phyloP scores from a whole-genome alignment of 192 early-diverging fungal species.

The Pecoramyces ruminantium region DNA sequence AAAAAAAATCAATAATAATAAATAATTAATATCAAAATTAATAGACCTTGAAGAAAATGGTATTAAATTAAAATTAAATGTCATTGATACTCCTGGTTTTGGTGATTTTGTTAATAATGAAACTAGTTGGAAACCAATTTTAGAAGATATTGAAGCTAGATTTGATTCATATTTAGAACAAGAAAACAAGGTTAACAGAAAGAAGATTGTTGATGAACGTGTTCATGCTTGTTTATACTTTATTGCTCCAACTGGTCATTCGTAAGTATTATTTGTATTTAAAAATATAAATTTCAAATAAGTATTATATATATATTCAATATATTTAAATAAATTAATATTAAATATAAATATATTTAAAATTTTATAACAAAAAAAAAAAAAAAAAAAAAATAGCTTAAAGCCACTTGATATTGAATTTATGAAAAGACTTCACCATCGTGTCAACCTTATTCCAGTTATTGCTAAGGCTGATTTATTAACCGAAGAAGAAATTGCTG shows the following conservation, averaged over 20 bases:
- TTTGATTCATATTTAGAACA: constrained; percentile 85
- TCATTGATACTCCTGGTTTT: constrained; percentile 96
- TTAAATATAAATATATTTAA: too few relatives aligned
- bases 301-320: too few relatives aligned
- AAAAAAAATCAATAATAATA: background rate
- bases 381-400: too few relatives aligned
- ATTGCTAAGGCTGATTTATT: constrained; percentile 76
- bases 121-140: constrained; percentile 84
- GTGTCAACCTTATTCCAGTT: constrained; percentile 77
- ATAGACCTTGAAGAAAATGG: constrained; percentile 85
- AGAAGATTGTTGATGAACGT: constrained; percentile 81
- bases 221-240: constrained; percentile 95
- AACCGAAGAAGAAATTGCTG: constrained; percentile 46
- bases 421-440: constrained; percentile 79
- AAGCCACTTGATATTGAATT: constrained; percentile 87
- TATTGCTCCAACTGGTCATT: constrained; percentile 86
- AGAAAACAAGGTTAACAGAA: constrained; percentile 73
- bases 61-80: constrained; percentile 79
- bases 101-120: constrained; percentile 99
- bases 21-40: background rate
- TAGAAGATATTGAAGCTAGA: constrained; percentile 98
- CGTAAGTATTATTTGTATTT: constrained; percentile 24
- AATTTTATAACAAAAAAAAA: too few relatives aligned
- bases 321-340: too few relatives aligned
- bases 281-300: too few relatives aligned